Base-by-base conservation (phyloP, 257 asterid genomes). In the Solanum microdontum region DNA sequence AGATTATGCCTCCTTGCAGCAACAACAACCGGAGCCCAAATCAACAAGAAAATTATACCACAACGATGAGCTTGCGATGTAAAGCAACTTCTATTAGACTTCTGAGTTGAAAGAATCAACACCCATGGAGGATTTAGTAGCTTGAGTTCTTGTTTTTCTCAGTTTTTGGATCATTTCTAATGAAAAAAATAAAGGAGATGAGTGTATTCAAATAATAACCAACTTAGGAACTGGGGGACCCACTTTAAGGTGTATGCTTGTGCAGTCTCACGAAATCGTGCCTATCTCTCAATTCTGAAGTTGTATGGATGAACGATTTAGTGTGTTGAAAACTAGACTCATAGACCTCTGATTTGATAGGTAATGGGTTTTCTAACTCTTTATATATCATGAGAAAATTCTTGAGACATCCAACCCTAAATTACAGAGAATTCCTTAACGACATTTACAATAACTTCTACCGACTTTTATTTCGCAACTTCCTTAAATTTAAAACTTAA, bases 161-260 rank as follows among this genome's bases (percentile, higher is more conserved):
- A 0, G 0, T 0, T 55, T 55, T 17, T 55, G 2, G 19, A 55
- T 17, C 1, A 55, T 0, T 55, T 17, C 4, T 17, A 55, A 55
- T 17, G 4, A 55, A 51, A 55, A 55, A 17, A 55, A 51, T 51
- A 3, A 51, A 17, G n/a, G 10, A 55, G 1, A 17, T 55, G 10
- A 1, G 9, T 55, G 10, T 17, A 55, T 17, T 17, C 17, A 17
- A 17, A 6, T 0, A 17, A 55, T 17, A 7, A 55, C 0, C 4
- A n/a, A 55, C 64, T 55, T 55, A 55, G 10, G 10, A 1, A 1
- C 1, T 55, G 4, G n/a, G n/a, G n/a, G 7, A 48, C 58, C 48
- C 23, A 51, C 9, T 51, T 51, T 2, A 0, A 51, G 60, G 60
- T 51, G 9, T 51, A 3, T 0, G 1, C 8, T 51, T 51, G 62